Percentiles rank a stretch among this genome's conserved stretches.
phyloP scores from a whole-genome alignment of 306 rosid genomes.

The Astragalus glycyphyllos region DNA sequence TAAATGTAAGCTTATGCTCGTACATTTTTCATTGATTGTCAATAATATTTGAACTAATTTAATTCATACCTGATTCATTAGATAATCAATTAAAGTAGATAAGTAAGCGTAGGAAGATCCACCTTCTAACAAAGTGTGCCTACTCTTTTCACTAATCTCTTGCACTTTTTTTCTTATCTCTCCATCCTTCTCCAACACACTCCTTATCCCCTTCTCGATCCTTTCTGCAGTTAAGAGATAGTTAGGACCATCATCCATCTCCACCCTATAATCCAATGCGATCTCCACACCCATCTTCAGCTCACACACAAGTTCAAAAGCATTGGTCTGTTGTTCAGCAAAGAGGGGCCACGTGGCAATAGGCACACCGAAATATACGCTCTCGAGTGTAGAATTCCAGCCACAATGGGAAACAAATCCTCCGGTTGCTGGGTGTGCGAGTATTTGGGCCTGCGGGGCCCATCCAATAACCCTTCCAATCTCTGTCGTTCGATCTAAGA shows the following conservation, averaged over 20 bases:
- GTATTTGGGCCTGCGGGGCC: conserved; percentile 60
- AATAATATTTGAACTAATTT: too few species aligned
- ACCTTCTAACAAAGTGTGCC: conserved; percentile 36
- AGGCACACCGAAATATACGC: conserved; percentile 62
- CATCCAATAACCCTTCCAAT: conserved; percentile 57
- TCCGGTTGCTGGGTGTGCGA: conserved; percentile 53
- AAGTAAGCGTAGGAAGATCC: conserved; percentile 48
- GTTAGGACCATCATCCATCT: neutral
- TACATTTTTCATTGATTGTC: too few species aligned
- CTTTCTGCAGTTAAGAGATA: conserved; percentile 34
- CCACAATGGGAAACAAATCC: conserved; percentile 70
- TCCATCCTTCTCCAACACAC: conserved; percentile 37
- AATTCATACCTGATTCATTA: conserved; percentile 15
- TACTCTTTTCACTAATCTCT: conserved; percentile 45
- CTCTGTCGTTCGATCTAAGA: conserved; percentile 52
- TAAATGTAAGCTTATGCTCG: too few species aligned
- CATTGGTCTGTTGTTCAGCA: conserved; percentile 63
- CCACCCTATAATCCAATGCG: conserved; percentile 31
- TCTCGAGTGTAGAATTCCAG: conserved; percentile 64
- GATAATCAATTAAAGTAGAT: conserved; percentile 34
- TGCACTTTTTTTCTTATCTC: conserved; percentile 43
- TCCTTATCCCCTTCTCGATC: conserved; percentile 50
- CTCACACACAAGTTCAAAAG: conserved; percentile 48
- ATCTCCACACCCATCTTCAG: conserved; percentile 50
- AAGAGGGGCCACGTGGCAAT: conserved; percentile 57